Evolutionary conservation across 805 yeast genomes (phyloP), one percentile per base, ranked within the genome.

Genomic region (Scheffersomyces spartinae): DNA sequence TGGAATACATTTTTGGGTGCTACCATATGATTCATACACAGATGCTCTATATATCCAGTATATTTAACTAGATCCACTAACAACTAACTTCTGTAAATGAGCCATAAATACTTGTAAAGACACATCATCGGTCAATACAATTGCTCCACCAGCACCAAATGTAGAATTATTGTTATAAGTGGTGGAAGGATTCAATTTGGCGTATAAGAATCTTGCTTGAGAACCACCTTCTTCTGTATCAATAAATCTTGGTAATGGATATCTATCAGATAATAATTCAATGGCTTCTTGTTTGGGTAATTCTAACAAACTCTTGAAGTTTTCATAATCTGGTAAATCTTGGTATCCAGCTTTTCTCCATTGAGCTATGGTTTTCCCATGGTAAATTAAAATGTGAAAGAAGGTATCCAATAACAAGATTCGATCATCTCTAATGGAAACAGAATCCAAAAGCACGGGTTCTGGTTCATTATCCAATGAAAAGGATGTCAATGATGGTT

Each of bases 141-240:
- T 81, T 9, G 91, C 83, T 28, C 71, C 64, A 31, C 57, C 58
- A 31, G 43, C 41, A 9, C 59, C 61, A 21, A 48, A 36, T 24
- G 49, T 48, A 24, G 59, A 63, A 14, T 48, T 55, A 36, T 71
- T 69, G 49, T 77, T 74, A 48, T 80, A 79, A 20, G 86, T 77
- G 36, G 81, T 84, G 24, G 95, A 79, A 20, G 98, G 98, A 53
- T 93, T 91, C 52, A 91, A 72, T 57, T 85, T 91, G 15, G 96
- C 83, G 54, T 84, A 74, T 54, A 91, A 67, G 67, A 91, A 91
- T 58, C 99, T 76, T 3, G 97, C 96, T 59, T 91, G 99, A 9
- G 96, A 86, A 29, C 95, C 96, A 43, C 98, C 97, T 42, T 88
- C 96, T 49, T 88, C 96, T 32, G 95, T 84, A 43, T 88, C 95